Base-by-base conservation (phyloP, 306 rosid genomes). In the Cyamopsis tetragonoloba region DNA sequence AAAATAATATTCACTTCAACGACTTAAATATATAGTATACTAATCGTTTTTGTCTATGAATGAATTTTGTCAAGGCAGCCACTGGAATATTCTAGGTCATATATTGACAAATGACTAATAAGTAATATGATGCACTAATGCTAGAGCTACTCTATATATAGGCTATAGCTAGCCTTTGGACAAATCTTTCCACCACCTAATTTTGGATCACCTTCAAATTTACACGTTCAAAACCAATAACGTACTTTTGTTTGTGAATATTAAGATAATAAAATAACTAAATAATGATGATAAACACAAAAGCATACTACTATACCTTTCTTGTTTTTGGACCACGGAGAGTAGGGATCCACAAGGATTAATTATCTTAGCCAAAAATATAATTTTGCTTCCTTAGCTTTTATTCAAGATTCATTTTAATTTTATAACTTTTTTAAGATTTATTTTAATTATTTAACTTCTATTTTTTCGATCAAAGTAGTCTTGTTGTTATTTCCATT, bases 141-240 rank as follows among this genome's bases (percentile, higher is more conserved):
- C 34, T 53, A 38, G 8, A 6, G 14, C 74, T 68, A 54, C 22
- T 26, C 20, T n/a, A n/a, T n/a, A n/a, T n/a, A n/a, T n/a, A n/a
- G n/a, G n/a, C n/a, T n/a, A n/a, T n/a, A n/a, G n/a, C n/a, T 35
- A 42, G 51, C 26, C 31, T 32, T 31, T 39, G 28, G 54, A 42
- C 55, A 9, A 53, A 54, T 10, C 7, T 13, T 53, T 38, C 20
- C 46, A 11, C 23, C n/a, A 46, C 50, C 68, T 34, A 58, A 12
- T 42, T 13, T 44, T 57, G 61, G 50, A 38, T 43, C 70, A 35
- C 61, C 42, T 48, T 61, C 14, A 72, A 48, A 38, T 24, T 50
- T 34, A 15, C 47, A 39, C 54, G 3, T 60, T 62, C 38, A 17
- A 50, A 61, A 42, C 3, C 24, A 35, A n/a, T n/a, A n/a, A 17